Evolutionary conservation across 345 rosid genomes (phyloP).

Genomic region (Lepidium aucheri): DNA sequence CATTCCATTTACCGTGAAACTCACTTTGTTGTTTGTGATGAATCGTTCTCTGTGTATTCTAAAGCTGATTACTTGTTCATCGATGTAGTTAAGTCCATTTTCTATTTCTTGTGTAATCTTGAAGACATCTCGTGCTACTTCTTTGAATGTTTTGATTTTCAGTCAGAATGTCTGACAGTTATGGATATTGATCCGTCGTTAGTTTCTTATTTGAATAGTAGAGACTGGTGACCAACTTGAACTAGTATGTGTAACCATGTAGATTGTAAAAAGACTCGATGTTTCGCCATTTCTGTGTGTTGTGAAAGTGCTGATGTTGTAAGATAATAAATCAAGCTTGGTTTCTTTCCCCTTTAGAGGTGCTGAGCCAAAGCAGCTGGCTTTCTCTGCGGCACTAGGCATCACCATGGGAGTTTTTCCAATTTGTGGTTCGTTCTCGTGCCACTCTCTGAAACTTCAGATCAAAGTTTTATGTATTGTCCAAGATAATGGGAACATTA

Average conservation of each 20-base stretch:
- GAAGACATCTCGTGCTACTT: neutral
- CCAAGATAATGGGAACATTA: neutral
- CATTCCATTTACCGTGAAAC: neutral
- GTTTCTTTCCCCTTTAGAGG: conserved; percentile 37
- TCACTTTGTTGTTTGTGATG: neutral
- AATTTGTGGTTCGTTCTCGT: conserved; percentile 62
- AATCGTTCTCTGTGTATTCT: neutral
- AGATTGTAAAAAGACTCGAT: neutral
- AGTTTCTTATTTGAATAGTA: neutral
- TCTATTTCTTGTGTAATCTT: neutral
- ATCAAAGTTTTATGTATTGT: neutral
- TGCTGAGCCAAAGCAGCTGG: conserved; percentile 83
- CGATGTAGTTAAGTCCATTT: neutral
- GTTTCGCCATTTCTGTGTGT: neutral
- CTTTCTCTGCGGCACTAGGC: conserved; percentile 88
- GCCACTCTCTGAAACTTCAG: neutral
- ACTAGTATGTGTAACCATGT: neutral
- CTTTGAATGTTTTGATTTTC: no score
- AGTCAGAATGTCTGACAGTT: neutral
- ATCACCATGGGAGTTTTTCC: conserved; percentile 79
- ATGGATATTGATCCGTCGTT: neutral
- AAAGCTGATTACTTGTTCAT: neutral
- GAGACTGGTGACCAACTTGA: neutral
- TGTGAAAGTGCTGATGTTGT: neutral
- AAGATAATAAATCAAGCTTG: neutral